phyloP scores from a whole-genome alignment of 768 basidiomycete species.

The Tulasnella sp. region DNA sequence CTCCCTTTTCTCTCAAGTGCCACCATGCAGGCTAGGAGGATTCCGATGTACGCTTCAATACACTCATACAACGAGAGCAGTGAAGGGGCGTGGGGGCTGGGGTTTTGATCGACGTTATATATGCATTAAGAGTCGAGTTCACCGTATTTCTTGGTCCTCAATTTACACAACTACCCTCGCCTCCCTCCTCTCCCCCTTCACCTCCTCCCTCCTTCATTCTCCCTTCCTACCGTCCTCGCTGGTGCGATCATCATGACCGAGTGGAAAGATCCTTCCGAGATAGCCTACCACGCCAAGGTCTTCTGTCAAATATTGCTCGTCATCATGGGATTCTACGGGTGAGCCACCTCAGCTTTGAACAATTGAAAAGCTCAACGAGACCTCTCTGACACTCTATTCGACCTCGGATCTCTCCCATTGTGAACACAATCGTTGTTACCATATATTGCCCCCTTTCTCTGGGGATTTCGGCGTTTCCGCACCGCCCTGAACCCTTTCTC shows the following conservation, averaged over 20 bases:
- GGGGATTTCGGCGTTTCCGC: background rate
- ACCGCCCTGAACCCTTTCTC: background rate
- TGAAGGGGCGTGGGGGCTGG: background rate
- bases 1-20: too few species aligned
- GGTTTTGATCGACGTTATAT: background rate
- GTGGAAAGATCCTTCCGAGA: background rate
- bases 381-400: background rate
- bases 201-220: background rate
- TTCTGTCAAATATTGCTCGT: conserved; percentile 7
- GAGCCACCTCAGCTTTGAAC: background rate
- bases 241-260: background rate
- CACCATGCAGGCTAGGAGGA: too few species aligned
- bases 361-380: background rate
- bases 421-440: background rate
- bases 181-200: too few species aligned
- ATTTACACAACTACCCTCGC: background rate
- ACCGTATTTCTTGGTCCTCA: background rate
- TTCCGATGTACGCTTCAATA: background rate
- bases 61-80: too few species aligned
- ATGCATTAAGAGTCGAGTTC: background rate
- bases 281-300: background rate
- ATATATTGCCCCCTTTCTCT: background rate
- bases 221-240: background rate
- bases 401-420: too few species aligned
- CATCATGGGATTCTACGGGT: background rate